Evolutionary conservation across 257 asterid species (phyloP).

Genomic region (Mitragyna speciosa): DNA sequence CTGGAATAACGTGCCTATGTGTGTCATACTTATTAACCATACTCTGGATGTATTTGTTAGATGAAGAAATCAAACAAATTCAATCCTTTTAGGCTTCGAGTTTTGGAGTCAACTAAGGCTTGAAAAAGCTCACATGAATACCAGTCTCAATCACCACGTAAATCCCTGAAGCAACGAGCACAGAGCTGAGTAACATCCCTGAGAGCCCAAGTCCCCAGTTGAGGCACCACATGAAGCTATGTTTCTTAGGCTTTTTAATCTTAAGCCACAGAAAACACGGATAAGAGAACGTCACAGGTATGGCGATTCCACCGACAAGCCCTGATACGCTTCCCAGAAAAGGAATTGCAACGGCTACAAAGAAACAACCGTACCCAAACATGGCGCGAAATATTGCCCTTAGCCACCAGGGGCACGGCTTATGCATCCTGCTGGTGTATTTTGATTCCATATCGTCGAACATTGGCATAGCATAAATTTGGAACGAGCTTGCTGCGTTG

Average conservation of each 20-base stretch:
- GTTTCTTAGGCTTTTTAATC: slow-evolving; percentile 29
- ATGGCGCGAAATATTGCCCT: slow-evolving; percentile 29
- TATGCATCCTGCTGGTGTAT: slow-evolving; percentile 26
- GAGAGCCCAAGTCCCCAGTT: slow-evolving; percentile 36
- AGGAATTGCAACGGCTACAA: slow-evolving; percentile 37
- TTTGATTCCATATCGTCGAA: slow-evolving; percentile 39
- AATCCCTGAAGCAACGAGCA: slow-evolving; percentile 40
- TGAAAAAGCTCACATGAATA: slow-evolving; percentile 36
- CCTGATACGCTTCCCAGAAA: slow-evolving; percentile 38
- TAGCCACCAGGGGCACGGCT: slow-evolving; percentile 40
- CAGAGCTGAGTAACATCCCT: slow-evolving; percentile 24
- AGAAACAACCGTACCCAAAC: slow-evolving; percentile 35
- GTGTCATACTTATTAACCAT: too few relatives aligned
- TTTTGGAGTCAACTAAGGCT: slow-evolving; percentile 18
- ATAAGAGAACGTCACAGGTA: slow-evolving; percentile 35
- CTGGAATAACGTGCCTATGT: too few relatives aligned
- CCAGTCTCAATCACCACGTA: slow-evolving; percentile 45
- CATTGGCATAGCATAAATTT: slow-evolving; percentile 42
- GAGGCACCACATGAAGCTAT: slow-evolving; percentile 31
- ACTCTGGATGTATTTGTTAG: too few relatives aligned
- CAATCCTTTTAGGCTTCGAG: not conserved
- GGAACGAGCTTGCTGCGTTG: slow-evolving; percentile 37
- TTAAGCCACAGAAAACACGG: slow-evolving; percentile 41
- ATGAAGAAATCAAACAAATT: too few relatives aligned
- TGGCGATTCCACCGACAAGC: slow-evolving; percentile 31